phyloP scores from a whole-genome alignment of 2,329 filamentous ascomycete species.

The Xylaria sp. region DNA sequence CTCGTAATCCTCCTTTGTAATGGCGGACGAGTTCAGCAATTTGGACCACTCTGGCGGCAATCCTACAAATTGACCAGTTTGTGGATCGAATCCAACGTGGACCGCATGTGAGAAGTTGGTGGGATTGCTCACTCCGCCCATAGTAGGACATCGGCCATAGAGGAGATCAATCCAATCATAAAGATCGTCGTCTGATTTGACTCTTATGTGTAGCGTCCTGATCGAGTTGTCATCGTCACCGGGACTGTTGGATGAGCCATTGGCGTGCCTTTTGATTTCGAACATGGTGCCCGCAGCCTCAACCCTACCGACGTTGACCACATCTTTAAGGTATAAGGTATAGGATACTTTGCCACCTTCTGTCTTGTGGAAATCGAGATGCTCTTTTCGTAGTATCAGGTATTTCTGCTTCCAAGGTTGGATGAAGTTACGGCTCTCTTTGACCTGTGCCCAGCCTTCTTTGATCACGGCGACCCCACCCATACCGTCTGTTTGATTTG shows the following conservation, averaged over 20 bases:
- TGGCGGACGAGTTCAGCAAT: constrained; percentile 92
- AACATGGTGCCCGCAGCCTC: constrained; percentile 93
- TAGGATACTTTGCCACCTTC: constrained; percentile 89
- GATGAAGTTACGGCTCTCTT: constrained; percentile 90
- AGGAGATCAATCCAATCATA: constrained; percentile 99
- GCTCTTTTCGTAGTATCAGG: constrained; percentile 89
- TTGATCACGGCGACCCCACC: constrained; percentile 80
- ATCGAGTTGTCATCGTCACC: constrained; percentile 82
- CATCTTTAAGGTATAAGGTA: constrained; percentile 84
- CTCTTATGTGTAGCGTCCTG: constrained; percentile 88
- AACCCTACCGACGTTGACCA: constrained; percentile 88
- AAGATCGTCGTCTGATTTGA: constrained; percentile 94
- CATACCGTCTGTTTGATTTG: constrained; percentile 69
- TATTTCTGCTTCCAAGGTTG: constrained; percentile 90
- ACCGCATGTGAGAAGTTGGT: constrained; percentile 98
- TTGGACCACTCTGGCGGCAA: constrained; percentile 97
- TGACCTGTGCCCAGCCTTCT: constrained; percentile 84
- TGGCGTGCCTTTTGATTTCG: constrained; percentile 84
- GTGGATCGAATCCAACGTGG: constrained; percentile 96
- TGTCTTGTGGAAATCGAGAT: constrained; percentile 93
- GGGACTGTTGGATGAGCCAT: constrained; percentile 74
- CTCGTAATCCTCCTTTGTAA: constrained; percentile 98
- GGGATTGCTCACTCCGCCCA: constrained; percentile 98
- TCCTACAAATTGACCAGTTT: constrained; percentile 93
- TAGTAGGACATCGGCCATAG: constrained; percentile 94